A percentile compares a stretch with the other conserved stretches of the same genome.
Conservation (phyloP, 495 filamentous ascomycete genomes). For the Xylaria curta region DNA sequence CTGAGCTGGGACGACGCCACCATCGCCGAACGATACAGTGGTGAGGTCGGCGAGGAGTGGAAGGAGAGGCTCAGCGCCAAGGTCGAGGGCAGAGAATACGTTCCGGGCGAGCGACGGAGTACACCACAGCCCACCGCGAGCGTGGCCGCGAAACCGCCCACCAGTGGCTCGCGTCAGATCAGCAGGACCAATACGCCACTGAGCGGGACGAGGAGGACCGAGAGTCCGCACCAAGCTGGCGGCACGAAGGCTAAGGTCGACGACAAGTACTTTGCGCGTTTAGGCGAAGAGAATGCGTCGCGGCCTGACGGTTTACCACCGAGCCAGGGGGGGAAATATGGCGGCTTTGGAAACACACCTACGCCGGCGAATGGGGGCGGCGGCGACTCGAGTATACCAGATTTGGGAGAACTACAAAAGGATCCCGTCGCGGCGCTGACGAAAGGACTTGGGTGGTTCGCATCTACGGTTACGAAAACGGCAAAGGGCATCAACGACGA, state of each 20-base stretch:
- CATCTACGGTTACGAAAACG: slow-evolving; percentile 80
- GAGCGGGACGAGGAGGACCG: slow-evolving; percentile 76
- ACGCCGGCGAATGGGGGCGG: slow-evolving; percentile 49
- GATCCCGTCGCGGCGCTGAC: slow-evolving; percentile 88
- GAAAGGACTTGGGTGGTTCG: slow-evolving; percentile 95
- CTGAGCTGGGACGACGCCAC: slow-evolving; percentile 76
- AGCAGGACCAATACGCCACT: slow-evolving; percentile 47
- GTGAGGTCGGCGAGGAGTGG: slow-evolving; percentile 90
- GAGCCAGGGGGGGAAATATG: slow-evolving; percentile 89
- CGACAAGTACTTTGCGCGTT: slow-evolving; percentile 86
- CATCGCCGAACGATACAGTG: slow-evolving; percentile 84
- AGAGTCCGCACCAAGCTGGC: slow-evolving; percentile 57
- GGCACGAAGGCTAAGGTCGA: slow-evolving; percentile 63
- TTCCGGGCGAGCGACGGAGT: slow-evolving; percentile 62
- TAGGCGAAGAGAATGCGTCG: slow-evolving; percentile 81
- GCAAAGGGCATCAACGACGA: slow-evolving; percentile 88
- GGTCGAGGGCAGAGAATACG: slow-evolving; percentile 84
- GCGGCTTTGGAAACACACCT: slow-evolving; percentile 83
- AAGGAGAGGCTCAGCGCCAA: slow-evolving; percentile 88
- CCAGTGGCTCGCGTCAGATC: slow-evolving; percentile 37
- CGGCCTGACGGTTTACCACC: slow-evolving; percentile 77
- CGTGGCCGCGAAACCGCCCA: slow-evolving; percentile 42
- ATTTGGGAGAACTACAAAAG: slow-evolving; percentile 83
- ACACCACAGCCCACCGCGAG: slow-evolving; percentile 47
- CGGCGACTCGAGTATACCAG: slow-evolving; percentile 54